A percentile compares a stretch with the other conserved stretches of the same genome.
These are phyloP conservation scores for Mrakia blollopis DNA, from an alignment of 768 basidiomycete species.

Conservation along the genomic window DNA sequence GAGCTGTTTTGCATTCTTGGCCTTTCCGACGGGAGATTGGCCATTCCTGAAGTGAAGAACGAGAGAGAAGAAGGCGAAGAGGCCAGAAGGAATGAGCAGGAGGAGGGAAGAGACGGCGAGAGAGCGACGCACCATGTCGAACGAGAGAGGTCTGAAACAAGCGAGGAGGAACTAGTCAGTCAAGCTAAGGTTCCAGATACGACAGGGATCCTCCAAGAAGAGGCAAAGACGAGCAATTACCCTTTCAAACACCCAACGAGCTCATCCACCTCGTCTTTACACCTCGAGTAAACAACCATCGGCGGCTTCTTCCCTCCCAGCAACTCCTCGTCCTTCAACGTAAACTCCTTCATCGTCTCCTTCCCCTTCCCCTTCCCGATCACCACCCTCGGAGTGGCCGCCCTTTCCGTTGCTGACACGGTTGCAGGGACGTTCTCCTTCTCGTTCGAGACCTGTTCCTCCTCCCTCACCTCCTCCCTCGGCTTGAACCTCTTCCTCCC, in stretches of 20 bases:
- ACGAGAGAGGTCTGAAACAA: background rate
- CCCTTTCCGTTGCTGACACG: background rate
- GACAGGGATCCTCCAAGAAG: too few species aligned
- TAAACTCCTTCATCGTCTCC: slow-evolving; percentile 6
- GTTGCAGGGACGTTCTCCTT: background rate
- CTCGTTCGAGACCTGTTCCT: background rate
- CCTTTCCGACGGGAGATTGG: slow-evolving; percentile 18
- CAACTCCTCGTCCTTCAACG: background rate
- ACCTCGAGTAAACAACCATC: slow-evolving; percentile 17
- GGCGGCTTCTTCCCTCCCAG: slow-evolving; percentile 11
- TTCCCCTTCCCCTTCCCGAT: background rate
- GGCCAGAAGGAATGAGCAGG: background rate
- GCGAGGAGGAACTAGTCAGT: background rate
- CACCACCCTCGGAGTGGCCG: background rate
- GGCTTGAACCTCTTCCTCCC: background rate
- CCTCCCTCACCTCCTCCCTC: background rate
- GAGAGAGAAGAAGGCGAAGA: too few species aligned
- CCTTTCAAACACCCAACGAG: slow-evolving; percentile 21
- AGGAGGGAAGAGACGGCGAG: background rate
- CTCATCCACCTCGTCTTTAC: slow-evolving; percentile 20
- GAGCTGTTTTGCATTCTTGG: slow-evolving; percentile 26
- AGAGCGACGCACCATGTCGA: background rate
- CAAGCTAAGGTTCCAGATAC: too few species aligned
- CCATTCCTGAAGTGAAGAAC: slow-evolving; percentile 16
- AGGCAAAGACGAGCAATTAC: background rate